phyloP scores from a whole-genome alignment of 2,329 filamentous ascomycete species.

The Colletotrichum lini region DNA sequence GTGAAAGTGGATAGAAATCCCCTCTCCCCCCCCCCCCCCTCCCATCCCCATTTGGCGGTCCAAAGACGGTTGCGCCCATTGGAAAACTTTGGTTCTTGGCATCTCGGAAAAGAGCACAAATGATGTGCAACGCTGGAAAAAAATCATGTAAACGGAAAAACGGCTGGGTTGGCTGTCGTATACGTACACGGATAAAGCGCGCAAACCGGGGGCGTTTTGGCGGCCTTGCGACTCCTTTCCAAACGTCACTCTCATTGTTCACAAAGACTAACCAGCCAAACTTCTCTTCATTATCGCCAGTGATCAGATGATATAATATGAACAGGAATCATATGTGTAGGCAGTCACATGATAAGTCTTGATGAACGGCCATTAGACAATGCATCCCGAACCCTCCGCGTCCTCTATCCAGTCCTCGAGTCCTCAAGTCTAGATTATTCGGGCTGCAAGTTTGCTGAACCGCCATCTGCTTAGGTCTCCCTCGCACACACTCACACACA shows the following conservation, averaged over 20 bases:
- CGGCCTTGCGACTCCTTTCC: neutral
- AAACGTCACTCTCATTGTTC: neutral
- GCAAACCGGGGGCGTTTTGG: no score
- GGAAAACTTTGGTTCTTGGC: neutral
- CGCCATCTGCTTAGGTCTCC: neutral
- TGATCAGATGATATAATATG: constrained; percentile 14
- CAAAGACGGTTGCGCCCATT: neutral
- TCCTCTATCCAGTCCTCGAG: constrained; percentile 12
- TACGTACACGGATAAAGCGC: constrained; percentile 2
- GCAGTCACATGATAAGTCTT: constrained; percentile 13
- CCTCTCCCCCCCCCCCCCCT: no score
- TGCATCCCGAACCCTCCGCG: neutral
- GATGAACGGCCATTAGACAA: neutral
- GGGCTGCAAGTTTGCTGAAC: neutral
- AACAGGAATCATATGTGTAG: constrained; percentile 20
- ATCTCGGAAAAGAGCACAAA: constrained; percentile 11
- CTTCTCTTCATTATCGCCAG: constrained; percentile 10
- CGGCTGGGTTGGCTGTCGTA: no score
- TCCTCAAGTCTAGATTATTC: neutral
- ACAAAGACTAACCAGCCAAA: constrained; percentile 1
- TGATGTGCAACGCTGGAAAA: neutral
- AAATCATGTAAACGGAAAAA: constrained; percentile 4
- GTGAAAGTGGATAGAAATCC: neutral
- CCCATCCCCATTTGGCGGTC: neutral
- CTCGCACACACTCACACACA: no score